Conservation (phyloP, 2,329 filamentous ascomycete genomes). For the Sclerotiophoma versabilis region DNA sequence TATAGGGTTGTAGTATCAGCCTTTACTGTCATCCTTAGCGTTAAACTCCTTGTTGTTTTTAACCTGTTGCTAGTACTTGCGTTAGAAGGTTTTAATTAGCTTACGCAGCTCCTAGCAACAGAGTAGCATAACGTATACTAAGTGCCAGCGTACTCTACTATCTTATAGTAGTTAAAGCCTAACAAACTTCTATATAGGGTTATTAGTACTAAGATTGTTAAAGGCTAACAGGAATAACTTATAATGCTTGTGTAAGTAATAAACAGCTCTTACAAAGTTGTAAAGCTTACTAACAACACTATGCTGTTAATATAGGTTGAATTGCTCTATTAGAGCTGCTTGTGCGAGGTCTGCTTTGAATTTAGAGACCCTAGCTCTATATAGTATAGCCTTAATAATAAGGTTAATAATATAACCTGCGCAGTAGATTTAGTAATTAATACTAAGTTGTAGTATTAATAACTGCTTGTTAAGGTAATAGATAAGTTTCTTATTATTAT, state of each 20-base stretch:
- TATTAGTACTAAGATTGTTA: not conserved
- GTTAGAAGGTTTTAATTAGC: slow-evolving; percentile 6
- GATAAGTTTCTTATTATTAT: slow-evolving; percentile 8
- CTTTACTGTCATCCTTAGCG: not conserved
- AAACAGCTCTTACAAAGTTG: not conserved
- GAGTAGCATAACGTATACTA: too few relatives aligned
- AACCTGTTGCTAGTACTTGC: not conserved
- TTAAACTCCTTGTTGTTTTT: not conserved
- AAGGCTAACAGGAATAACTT: not conserved
- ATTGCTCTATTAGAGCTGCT: not conserved
- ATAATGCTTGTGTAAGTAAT: not conserved
- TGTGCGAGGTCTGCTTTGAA: not conserved
- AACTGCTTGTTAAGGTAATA: not conserved
- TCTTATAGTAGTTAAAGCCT: not conserved
- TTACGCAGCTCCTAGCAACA: too few relatives aligned
- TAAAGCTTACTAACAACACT: not conserved
- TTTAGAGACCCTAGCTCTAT: not conserved
- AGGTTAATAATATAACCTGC: not conserved
- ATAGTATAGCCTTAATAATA: not conserved
- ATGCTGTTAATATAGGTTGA: not conserved
- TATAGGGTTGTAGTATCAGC: slow-evolving; percentile 3
- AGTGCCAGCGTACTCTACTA: slow-evolving; percentile 11
- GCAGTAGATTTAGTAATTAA: not conserved
- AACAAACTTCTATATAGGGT: not conserved
- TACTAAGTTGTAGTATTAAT: not conserved